phyloP scores from a whole-genome alignment of 2,329 filamentous ascomycete genomes.

The Dryadomyces quercus-mongolicae region DNA sequence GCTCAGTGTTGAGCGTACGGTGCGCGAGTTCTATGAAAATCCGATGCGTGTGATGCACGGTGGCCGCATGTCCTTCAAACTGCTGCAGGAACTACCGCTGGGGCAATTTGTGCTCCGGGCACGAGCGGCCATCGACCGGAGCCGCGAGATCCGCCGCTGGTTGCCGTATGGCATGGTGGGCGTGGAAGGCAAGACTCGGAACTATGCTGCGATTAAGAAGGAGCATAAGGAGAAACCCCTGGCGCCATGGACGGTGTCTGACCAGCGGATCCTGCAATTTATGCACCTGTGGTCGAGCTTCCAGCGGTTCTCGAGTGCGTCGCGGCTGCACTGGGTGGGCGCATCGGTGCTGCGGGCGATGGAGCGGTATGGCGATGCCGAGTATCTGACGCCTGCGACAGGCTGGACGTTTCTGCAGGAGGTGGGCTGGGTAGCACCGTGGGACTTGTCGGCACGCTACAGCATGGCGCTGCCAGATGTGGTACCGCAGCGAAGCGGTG shows the following conservation, averaged over 20 bases:
- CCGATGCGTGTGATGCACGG: slow-evolving; percentile 8
- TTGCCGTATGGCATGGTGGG: slow-evolving; percentile 38
- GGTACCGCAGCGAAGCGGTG: slow-evolving; percentile 28
- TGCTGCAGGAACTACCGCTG: slow-evolving; percentile 17
- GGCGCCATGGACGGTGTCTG: slow-evolving; percentile 31
- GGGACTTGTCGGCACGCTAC: slow-evolving; percentile 56
- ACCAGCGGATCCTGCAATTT: slow-evolving; percentile 51
- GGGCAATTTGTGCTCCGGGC: slow-evolving; percentile 37
- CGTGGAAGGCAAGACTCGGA: background rate
- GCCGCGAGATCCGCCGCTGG: slow-evolving; percentile 35
- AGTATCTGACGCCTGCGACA: slow-evolving; percentile 30
- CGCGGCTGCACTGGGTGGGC: slow-evolving; percentile 47
- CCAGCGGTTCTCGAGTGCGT: slow-evolving; percentile 36
- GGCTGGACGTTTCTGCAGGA: slow-evolving; percentile 64
- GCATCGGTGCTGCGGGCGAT: slow-evolving; percentile 51
- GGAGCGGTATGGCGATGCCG: slow-evolving; percentile 42
- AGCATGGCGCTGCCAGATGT: slow-evolving; percentile 40
- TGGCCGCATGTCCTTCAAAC: slow-evolving; percentile 14
- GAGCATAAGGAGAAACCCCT: slow-evolving; percentile 5
- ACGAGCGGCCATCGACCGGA: slow-evolving; percentile 35
- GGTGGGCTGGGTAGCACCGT: slow-evolving; percentile 57
- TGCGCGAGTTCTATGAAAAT: slow-evolving; percentile 41
- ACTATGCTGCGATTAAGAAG: too few relatives aligned
- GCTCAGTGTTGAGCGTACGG: slow-evolving; percentile 34
- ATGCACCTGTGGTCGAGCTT: slow-evolving; percentile 56